A percentile compares a stretch with the other conserved stretches of the same genome.
These are phyloP conservation scores for Corynespora cassiicola DNA, from an alignment of 2,329 filamentous ascomycete genomes.

Conservation along the genomic window DNA sequence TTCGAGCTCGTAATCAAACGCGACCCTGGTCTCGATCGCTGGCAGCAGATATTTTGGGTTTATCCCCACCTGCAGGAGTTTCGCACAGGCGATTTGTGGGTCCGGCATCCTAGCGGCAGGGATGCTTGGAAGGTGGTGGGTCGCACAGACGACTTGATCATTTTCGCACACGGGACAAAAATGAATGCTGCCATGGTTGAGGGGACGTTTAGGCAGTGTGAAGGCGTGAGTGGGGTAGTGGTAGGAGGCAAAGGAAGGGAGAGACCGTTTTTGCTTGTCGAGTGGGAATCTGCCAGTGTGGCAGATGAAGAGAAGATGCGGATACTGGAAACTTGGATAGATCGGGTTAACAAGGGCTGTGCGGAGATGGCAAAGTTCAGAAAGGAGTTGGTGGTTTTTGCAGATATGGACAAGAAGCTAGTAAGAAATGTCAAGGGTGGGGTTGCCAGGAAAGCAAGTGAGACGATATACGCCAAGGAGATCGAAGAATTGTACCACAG, in stretches of 20 bases:
- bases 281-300: too few species aligned
- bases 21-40: slow-evolving; percentile 3
- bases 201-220: slow-evolving; percentile 3
- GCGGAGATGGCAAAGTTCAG: slow-evolving; percentile 4
- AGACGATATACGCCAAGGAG: slow-evolving; percentile 9
- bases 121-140: slow-evolving; percentile 28
- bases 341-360: slow-evolving; percentile 7
- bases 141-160: slow-evolving; percentile 55
- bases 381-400: slow-evolving; percentile 9
- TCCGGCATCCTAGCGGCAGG: slow-evolving; percentile 23
- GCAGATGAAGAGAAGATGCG: slow-evolving; percentile 3
- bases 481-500: slow-evolving; percentile 10
- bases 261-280: slow-evolving; percentile 12
- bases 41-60: slow-evolving; percentile 25
- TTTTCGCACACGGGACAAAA: slow-evolving; percentile 60
- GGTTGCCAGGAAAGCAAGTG: slow-evolving; percentile 4
- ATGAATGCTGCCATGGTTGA: slow-evolving; percentile 24
- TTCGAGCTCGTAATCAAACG: slow-evolving; percentile 10
- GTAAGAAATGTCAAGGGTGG: slow-evolving; percentile 8
- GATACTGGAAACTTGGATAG: slow-evolving; percentile 3
- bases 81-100: slow-evolving; percentile 28
- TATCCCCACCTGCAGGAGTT: slow-evolving; percentile 25
- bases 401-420: slow-evolving; percentile 7
- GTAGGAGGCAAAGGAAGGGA: slow-evolving; percentile 10
- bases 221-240: slow-evolving; percentile 7